These are phyloP conservation scores for Arthroderma uncinatum DNA, from an alignment of 2,329 filamentous ascomycete genomes.

Conservation along the genomic window DNA sequence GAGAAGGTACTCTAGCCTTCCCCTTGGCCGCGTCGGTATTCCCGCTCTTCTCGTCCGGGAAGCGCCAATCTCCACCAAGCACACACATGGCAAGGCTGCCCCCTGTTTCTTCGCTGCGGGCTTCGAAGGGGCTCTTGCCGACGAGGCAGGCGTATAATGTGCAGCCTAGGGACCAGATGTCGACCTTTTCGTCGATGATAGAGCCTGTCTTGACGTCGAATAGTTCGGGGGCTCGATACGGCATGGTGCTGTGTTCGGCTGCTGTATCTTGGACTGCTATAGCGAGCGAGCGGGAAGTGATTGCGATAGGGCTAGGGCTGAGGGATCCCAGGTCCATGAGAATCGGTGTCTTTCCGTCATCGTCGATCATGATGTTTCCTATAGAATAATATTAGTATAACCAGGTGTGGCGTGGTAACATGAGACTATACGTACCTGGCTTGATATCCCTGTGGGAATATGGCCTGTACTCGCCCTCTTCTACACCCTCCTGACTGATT, in stretches of 20 bases:
- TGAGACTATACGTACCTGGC: constrained; percentile 57
- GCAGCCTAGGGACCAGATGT: constrained; percentile 95
- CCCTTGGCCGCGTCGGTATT: constrained; percentile 46
- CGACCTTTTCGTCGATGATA: constrained; percentile 87
- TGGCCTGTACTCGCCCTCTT: constrained; percentile 58
- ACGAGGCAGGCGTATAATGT: constrained; percentile 96
- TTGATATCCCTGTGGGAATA: constrained; percentile 97
- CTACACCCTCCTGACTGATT: constrained; percentile 54
- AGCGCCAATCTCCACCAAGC: constrained; percentile 87
- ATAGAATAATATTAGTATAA: not conserved
- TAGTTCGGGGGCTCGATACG: constrained; percentile 91
- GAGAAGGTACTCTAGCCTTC: constrained; percentile 16
- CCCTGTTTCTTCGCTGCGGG: constrained; percentile 88
- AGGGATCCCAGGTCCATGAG: constrained; percentile 96
- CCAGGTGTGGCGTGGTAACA: not conserved
- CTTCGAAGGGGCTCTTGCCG: constrained; percentile 93
- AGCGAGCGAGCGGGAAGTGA: constrained; percentile 80
- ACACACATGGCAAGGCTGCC: constrained; percentile 88
- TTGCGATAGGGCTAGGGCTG: constrained; percentile 72
- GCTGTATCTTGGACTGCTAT: constrained; percentile 88
- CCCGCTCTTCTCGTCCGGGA: constrained; percentile 69
- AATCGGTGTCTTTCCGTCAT: constrained; percentile 76
- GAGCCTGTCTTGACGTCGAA: constrained; percentile 95
- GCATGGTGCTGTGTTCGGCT: constrained; percentile 96
- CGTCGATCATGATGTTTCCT: constrained; percentile 97